Evolutionary conservation across 345 rosid species (phyloP), one percentile per base, ranked within the genome.

Genomic region (Mangifera indica): DNA sequence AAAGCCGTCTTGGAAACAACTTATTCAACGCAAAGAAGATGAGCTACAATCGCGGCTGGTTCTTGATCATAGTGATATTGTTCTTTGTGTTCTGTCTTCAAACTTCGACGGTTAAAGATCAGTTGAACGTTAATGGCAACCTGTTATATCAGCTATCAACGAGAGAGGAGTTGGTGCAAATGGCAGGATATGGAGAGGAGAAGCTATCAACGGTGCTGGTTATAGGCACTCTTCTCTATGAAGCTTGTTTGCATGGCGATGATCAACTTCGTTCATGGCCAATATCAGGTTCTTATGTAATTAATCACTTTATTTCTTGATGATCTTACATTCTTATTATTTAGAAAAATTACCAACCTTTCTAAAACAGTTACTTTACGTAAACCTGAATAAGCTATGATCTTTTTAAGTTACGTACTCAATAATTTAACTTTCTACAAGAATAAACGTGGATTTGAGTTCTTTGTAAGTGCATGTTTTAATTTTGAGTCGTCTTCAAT

Each of bases 101-200:
- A 15, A 13, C 70, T 60, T 71, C 82, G 7, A 44, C 14, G 65
- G 83, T 66, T 2, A 77, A 44, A 21, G 67, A n/a, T n/a, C n/a
- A 15, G 10, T 72, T 61, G 8, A 75, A 29, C 17, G 67, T 37
- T 37, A 6, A 37, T 37, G 42, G 9, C 1, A 37, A 72, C 14
- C 54, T 55, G 7, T 11, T 79, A 1, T 49, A 61, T 18, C 76
- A 71, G 65, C 25, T 48, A 2, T 75, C 78, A 32, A 83, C 79
- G 73, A 82, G 86, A 54, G 88, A 86, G 29, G 94, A 89, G 64
- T 53, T 87, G 87, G 83, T 79, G 74, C 74, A 82, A 25, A 66
- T 83, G 79, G 94, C 90, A 18, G 94, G 94, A 11, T 87, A 89
- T 14, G 94, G 94, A 7, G 87, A 87, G 76, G 86, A 83, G 61